Evolutionary conservation across 495 filamentous ascomycete species (phyloP).

Genomic region (Talaromyces ruber): DNA sequence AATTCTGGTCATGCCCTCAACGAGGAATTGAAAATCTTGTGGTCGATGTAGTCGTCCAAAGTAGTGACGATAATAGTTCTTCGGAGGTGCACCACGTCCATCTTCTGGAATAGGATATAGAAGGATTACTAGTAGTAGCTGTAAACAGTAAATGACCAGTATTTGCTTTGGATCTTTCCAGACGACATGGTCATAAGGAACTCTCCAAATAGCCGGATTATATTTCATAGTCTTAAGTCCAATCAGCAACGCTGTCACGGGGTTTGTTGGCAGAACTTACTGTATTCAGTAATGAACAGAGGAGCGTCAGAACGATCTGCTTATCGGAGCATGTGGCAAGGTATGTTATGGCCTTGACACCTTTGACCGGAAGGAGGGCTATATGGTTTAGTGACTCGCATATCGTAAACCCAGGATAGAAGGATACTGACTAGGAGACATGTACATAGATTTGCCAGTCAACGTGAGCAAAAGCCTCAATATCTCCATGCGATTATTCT

Average conservation of each 20-base stretch:
- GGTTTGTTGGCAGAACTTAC: slow-evolving; percentile 30
- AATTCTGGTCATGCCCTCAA: slow-evolving; percentile 91
- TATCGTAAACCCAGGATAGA: slow-evolving; percentile 7
- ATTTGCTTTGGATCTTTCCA: slow-evolving; percentile 91
- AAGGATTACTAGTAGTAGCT: slow-evolving; percentile 79
- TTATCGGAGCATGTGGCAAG: slow-evolving; percentile 82
- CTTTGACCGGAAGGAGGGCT: slow-evolving; percentile 73
- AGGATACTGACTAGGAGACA: slow-evolving; percentile 58
- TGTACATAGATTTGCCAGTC: slow-evolving; percentile 86
- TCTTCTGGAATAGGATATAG: slow-evolving; percentile 88
- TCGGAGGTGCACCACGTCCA: slow-evolving; percentile 49
- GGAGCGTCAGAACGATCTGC: slow-evolving; percentile 76
- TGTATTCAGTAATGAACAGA: slow-evolving; percentile 95
- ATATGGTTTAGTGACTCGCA: no score
- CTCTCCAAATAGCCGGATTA: slow-evolving; percentile 88
- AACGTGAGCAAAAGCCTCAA: slow-evolving; percentile 79
- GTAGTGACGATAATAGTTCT: slow-evolving; percentile 91
- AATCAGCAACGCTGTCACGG: slow-evolving; percentile 59
- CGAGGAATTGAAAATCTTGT: slow-evolving; percentile 95
- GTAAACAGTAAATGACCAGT: slow-evolving; percentile 83
- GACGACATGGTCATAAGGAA: slow-evolving; percentile 89
- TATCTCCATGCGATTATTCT: slow-evolving; percentile 87
- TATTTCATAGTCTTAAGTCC: slow-evolving; percentile 75
- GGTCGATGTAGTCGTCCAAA: slow-evolving; percentile 85
- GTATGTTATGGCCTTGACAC: slow-evolving; percentile 82